These are phyloP conservation scores for Eucalyptus regnans DNA, from an alignment of 345 rosid species.

Conservation along the genomic window DNA sequence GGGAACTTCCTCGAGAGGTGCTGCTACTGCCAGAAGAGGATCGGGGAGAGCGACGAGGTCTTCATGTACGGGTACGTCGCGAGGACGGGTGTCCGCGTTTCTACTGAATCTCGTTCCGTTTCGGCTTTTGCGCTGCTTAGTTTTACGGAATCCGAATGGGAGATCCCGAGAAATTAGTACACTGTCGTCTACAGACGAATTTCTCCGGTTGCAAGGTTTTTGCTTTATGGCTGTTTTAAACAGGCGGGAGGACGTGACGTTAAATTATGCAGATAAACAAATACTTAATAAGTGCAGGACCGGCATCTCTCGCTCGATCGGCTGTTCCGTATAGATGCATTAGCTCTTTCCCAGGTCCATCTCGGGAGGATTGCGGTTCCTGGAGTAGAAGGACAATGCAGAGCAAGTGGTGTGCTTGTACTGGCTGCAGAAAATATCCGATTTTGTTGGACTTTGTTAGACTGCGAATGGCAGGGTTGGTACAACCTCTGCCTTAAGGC, in stretches of 20 bases:
- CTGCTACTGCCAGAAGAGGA: constrained; percentile 14
- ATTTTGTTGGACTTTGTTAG: background rate
- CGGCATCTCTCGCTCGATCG: background rate
- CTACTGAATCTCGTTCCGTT: background rate
- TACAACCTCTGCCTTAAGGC: background rate
- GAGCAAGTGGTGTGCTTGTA: background rate
- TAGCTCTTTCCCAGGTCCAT: background rate
- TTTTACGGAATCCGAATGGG: background rate
- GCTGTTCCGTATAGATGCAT: background rate
- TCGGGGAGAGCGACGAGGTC: background rate
- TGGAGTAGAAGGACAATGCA: background rate
- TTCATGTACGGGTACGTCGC: constrained; percentile 29
- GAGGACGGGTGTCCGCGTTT: background rate
- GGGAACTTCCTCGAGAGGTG: constrained; percentile 20
- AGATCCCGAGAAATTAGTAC: background rate
- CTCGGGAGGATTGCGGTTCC: background rate
- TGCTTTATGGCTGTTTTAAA: background rate
- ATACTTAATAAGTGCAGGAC: background rate
- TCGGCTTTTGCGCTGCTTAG: background rate
- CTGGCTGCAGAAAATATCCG: background rate
- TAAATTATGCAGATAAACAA: background rate
- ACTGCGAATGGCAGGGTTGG: background rate
- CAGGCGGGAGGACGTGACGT: background rate
- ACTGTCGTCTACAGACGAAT: background rate
- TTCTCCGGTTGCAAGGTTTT: background rate